Conservation (phyloP, 225 moss, liverwort and hornwort species). For the Straminergon stramineum region DNA sequence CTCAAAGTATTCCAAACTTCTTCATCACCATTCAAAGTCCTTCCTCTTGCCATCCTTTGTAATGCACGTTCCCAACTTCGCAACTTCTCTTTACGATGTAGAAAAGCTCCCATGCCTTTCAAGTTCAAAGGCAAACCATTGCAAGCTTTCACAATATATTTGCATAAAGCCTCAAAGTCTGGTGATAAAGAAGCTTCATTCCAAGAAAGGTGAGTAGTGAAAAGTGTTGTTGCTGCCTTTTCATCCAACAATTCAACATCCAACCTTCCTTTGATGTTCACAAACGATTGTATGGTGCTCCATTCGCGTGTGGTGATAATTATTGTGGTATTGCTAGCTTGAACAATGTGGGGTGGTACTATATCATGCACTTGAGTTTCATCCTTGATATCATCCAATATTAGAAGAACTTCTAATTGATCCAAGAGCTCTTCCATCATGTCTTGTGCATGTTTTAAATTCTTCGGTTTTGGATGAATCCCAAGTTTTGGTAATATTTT, state of each 20-base stretch:
- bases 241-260: neutral
- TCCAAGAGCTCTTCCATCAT: neutral
- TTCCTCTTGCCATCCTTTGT: neutral
- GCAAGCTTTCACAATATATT: neutral
- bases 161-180: neutral
- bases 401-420: neutral
- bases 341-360: neutral
- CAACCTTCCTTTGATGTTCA: neutral
- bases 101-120: neutral
- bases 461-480: rapidly evolving
- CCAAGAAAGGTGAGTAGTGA: neutral
- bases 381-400: neutral
- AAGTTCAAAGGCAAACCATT: neutral
- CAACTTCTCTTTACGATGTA: neutral
- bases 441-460: rapidly evolving
- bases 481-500: neutral
- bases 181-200: neutral
- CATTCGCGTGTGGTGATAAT: neutral
- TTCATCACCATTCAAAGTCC: neutral
- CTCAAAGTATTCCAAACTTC: neutral
- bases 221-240: neutral
- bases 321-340: neutral
- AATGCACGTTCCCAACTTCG: neutral
- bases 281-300: neutral
- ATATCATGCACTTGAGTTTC: neutral